Evolutionary conservation across 176 grass and related monocot genomes (phyloP), one percentile per base, ranked within the genome.

Genomic region (Puccinellia tenuiflora): DNA sequence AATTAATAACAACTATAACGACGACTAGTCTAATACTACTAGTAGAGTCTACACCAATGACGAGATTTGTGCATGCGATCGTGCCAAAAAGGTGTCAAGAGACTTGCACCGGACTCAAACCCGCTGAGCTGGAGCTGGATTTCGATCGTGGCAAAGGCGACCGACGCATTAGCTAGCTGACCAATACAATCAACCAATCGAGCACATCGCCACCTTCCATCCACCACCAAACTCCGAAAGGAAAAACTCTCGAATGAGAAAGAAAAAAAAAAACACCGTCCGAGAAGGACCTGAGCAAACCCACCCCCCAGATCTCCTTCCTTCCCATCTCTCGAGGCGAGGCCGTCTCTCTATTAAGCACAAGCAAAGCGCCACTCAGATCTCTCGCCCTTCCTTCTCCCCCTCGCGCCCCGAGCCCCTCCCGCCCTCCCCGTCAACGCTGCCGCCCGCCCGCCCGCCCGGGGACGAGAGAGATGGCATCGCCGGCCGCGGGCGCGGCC

Each of bases 321-420:
- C 25, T 22, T 4, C 10, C 14, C 11, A n/a, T n/a, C n/a, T n/a
- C n/a, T n/a, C n/a, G n/a, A n/a, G n/a, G n/a, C 9, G 29, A 13
- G 13, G 30, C 3, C 50, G n/a, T 50, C 66, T 25, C 61, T 86
- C 73, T 90, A 83, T 90, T 90, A 83, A 43, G 70, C 59, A 73
- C 83, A 73, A 86, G 88, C 88, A 78, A 51, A 65, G 80, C 82
- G 60, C 48, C 86, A 84, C 80, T 79, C 79, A 83, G 83, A 83
- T 89, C 77, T 92, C 87, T 48, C 52, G 71, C 50, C 40, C 33
- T 46, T 30, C 33, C 54, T 30, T 76, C 74, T 17, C 55, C 68
- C 16, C 26, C 24, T 34, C 84, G 71, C 51, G 45, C 8, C 42
- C 68, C 68, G 9, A 35, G 9, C 2, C 29, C 66, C 35, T 28